Evolutionary conservation across 495 filamentous ascomycete species (phyloP), one percentile per base, ranked within the genome.

Genomic region (Friedmanniomyces endolithicus): DNA sequence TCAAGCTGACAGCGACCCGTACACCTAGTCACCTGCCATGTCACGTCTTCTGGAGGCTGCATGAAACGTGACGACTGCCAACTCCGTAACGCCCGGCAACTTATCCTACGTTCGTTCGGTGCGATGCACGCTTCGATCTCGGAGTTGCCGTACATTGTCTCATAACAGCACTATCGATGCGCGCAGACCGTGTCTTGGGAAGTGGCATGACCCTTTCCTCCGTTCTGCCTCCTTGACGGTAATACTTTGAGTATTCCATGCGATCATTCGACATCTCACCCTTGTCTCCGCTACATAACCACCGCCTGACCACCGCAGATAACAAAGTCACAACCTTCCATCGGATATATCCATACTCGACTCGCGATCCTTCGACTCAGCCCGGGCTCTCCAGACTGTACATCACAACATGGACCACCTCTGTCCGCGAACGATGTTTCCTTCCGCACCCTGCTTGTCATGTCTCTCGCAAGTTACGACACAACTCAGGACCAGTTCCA

Each of bases 381-480:
- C 9, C 27, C 27, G 27, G 27, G 4, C 4, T 31, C 39, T 6
- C 6, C 39, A 17, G n/a, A n/a, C n/a, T n/a, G n/a, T 43, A 41
- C 37, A 19, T 41, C 12, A 19, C 8, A 8, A 35, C 37, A 50
- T 50, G 47, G 47, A 50, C 23, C 47, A 50, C 24, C 47, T 50
- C 29, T 50, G 47, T 23, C 47, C 47, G 16, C 23, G 47, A 33
- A 25, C 47, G 20, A 50, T 25, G 24, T 50, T 25, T 11, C 47
- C 47, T 9, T 6, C 24, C 3, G 25, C 31, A 50, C 23, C 47
- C 25, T 50, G 47, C 23, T 25, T 50, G 20, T 17, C 47, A 50
- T 50, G 47, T 50, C 47, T 50, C 47, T 50, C 47, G 24, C 47
- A 33, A 50, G 47, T 25, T 24, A 35, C 47, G 8, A 35, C 24